A percentile compares a stretch with the other conserved stretches of the same genome.
phyloP scores from a whole-genome alignment of 2,329 filamentous ascomycete species.

The Alternaria novae-zelandiae region DNA sequence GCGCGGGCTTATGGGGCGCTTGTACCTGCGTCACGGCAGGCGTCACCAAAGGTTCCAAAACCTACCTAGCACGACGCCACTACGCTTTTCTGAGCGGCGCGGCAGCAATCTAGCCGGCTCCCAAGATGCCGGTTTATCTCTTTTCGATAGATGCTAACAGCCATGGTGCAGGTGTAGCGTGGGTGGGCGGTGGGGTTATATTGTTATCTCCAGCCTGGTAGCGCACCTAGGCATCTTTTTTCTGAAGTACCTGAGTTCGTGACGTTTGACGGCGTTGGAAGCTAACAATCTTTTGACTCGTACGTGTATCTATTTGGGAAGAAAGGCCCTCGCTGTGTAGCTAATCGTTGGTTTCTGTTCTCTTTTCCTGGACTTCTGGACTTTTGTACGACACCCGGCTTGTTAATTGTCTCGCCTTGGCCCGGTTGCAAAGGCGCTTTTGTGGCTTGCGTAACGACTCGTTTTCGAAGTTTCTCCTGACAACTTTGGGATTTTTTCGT shows the following conservation, averaged over 20 bases:
- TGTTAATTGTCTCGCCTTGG: not conserved
- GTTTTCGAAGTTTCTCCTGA: not conserved
- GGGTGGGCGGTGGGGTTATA: not conserved
- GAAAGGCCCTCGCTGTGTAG: not conserved
- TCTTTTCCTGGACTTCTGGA: not conserved
- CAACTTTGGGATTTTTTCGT: not conserved
- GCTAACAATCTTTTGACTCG: not conserved
- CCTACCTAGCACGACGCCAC: not conserved
- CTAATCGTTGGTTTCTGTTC: not conserved
- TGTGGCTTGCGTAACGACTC: constrained; percentile 1
- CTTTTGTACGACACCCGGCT: not conserved
- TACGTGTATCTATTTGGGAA: not conserved
- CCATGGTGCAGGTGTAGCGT: constrained; percentile 5
- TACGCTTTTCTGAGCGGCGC: not conserved
- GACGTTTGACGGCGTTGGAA: not conserved
- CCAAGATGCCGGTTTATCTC: not conserved
- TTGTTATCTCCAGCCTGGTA: not conserved
- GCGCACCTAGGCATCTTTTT: not conserved
- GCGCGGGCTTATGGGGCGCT: not conserved
- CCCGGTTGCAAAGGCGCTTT: not conserved
- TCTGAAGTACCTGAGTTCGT: not conserved
- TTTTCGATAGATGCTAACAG: constrained; percentile 8
- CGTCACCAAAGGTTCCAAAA: not conserved
- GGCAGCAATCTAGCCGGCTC: not conserved
- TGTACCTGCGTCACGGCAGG: constrained; percentile 5